Evolutionary conservation across 2,329 filamentous ascomycete species (phyloP).

Genomic region (Endoconidiophora polonica): DNA sequence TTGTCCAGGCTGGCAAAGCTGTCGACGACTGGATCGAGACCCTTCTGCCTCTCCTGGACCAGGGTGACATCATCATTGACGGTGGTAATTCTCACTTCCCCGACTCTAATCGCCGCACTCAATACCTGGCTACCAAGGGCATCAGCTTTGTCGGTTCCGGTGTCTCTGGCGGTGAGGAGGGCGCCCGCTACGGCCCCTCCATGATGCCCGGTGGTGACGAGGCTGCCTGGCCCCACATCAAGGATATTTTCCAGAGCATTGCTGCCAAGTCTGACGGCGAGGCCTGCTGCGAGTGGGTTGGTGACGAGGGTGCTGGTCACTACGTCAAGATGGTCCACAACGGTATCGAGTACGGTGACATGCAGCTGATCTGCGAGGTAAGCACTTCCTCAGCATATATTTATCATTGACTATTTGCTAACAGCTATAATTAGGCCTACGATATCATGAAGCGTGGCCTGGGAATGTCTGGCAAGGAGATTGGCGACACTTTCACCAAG

Average conservation of each 20-base stretch:
- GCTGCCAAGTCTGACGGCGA: conserved; percentile 94
- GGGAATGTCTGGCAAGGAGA: conserved; percentile 78
- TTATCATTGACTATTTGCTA: background rate
- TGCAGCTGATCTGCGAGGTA: conserved; percentile 99
- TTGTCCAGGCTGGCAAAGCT: conserved; percentile 95
- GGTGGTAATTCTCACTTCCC: conserved; percentile 99
- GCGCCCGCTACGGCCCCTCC: conserved; percentile 90
- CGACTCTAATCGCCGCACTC: conserved; percentile 91
- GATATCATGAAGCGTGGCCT: conserved; percentile 99
- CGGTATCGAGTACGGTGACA: conserved; percentile 99
- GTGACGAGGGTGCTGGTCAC: conserved; percentile 97
- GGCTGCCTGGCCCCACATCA: conserved; percentile 94
- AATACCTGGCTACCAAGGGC: conserved; percentile 73
- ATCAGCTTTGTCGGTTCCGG: conserved; percentile 92
- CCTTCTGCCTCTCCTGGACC: conserved; percentile 65
- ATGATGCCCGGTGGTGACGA: conserved; percentile 99
- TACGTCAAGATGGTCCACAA: conserved; percentile 99
- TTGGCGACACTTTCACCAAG: conserved; percentile 81
- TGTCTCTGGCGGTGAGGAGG: conserved; percentile 98
- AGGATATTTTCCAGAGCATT: conserved; percentile 97
- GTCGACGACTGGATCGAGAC: conserved; percentile 98
- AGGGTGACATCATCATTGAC: conserved; percentile 97
- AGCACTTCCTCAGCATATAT: conserved; percentile 17
- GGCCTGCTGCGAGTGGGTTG: conserved; percentile 98
- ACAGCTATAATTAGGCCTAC: conserved; percentile 55